Evolutionary conservation across 345 rosid genomes (phyloP), one percentile per base, ranked within the genome.

Genomic region (Cardiospermum halicacabum): DNA sequence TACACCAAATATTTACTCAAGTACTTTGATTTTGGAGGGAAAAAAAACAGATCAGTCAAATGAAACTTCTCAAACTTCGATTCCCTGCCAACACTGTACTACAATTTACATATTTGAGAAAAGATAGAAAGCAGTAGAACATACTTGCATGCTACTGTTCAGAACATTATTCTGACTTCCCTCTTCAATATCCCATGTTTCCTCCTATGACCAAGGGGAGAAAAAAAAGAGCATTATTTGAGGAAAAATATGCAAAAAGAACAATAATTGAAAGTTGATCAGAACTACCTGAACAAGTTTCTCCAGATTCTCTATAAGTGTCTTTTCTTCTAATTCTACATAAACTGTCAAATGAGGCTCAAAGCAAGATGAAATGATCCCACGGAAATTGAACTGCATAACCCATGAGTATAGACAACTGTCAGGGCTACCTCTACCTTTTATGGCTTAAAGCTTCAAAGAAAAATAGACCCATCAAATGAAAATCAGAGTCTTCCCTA

Each of bases 151-250:
- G 80, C 99, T 91, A 74, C 99, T 94, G 69, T 88, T 83, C 65
- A 94, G 76, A 68, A 94, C 99, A 81, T 87, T 89, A 71, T 82
- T 91, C 75, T 94, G 93, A 73, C 93, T 89, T 62, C 95, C 96
- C 68, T 91, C 97, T 68, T 94, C 99, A 53, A 91, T 83, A 72
- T 91, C 97, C 99, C 97, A 94, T 55, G 97, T 84, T 80, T 94
- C 99, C 78, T 94, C 99, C 99, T 94, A 72, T 56, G 12, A 59
- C 25, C 59, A 54, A 27, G 19, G n/a, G n/a, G 45, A 69, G 6
- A 16, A 4, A 31, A 19, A 49, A 69, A 34, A 1, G 3, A 62
- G 56, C 58, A 22, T 51, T 56, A 25, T 39, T 6, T 53, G 59
- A 42, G 59, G 63, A 59, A 37, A 18, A 78, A 64, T 66, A 53